Evolutionary conservation across 2,329 filamentous ascomycete species (phyloP).

Genomic region (Bipolaris bicolor): DNA sequence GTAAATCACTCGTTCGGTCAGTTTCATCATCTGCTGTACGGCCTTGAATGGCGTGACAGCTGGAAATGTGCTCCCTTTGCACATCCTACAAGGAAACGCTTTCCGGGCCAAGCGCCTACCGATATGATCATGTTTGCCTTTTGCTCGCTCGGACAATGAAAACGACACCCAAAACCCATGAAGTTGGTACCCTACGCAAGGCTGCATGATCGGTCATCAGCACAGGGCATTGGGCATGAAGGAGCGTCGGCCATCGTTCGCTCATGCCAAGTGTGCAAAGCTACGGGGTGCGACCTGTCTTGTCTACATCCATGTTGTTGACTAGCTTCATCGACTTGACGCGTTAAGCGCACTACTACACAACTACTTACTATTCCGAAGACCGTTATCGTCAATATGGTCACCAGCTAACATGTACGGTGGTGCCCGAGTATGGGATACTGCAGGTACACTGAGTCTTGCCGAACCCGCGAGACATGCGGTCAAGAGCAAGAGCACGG

Average conservation of each 20-base stretch:
- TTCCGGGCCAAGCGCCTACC: neutral
- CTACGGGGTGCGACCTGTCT: slow-evolving; percentile 6
- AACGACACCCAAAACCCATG: neutral
- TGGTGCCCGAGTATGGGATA: neutral
- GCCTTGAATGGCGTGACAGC: slow-evolving; percentile 8
- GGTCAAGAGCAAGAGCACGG: neutral
- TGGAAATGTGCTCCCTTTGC: slow-evolving; percentile 3
- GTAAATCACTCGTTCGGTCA: slow-evolving; percentile 3
- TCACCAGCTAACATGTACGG: neutral
- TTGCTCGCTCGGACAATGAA: slow-evolving; percentile 3
- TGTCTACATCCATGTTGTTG: slow-evolving; percentile 1
- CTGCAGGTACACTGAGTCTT: neutral
- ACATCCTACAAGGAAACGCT: neutral
- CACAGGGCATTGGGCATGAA: slow-evolving; percentile 13
- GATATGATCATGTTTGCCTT: neutral
- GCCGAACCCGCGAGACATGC: neutral
- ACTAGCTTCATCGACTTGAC: neutral
- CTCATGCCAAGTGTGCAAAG: neutral
- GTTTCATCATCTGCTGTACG: slow-evolving; percentile 2
- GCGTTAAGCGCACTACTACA: slow-evolving; percentile 1
- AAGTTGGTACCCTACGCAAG: slow-evolving; percentile 6
- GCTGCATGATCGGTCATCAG: slow-evolving; percentile 11
- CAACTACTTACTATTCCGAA: neutral
- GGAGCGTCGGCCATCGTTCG: neutral
- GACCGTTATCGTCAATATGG: neutral